phyloP scores from a whole-genome alignment of 2,329 filamentous ascomycete species.

The Penicillium sp. region DNA sequence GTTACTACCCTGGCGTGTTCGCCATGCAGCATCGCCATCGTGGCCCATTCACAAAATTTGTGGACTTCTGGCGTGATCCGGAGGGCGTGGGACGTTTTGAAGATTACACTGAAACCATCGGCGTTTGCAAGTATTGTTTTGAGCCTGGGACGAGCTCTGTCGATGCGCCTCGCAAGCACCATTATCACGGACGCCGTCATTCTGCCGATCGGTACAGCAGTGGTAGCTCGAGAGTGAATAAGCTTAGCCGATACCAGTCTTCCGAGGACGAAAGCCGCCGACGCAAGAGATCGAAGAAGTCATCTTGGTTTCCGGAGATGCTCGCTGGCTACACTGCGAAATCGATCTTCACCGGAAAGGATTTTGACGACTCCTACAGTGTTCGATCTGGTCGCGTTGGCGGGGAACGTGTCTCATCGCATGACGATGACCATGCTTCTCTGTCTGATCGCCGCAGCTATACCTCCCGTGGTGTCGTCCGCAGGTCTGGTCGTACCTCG shows the following conservation, averaged over 20 bases:
- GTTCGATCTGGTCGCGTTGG: constrained; percentile 52
- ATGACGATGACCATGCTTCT: constrained; percentile 30
- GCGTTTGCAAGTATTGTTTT: constrained; percentile 64
- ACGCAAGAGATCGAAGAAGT: constrained; percentile 45
- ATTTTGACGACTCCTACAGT: constrained; percentile 61
- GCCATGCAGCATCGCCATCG: constrained; percentile 53
- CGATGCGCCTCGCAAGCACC: constrained; percentile 60
- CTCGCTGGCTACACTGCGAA: no score
- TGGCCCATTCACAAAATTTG: constrained; percentile 55
- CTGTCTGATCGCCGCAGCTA: constrained; percentile 39
- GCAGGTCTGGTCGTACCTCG: constrained; percentile 29
- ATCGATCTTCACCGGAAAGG: constrained; percentile 52
- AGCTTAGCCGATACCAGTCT: constrained; percentile 57
- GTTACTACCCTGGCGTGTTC: constrained; percentile 40
- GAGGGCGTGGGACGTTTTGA: constrained; percentile 65
- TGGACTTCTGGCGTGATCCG: constrained; percentile 62
- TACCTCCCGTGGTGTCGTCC: constrained; percentile 44
- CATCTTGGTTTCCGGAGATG: constrained; percentile 54
- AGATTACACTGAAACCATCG: constrained; percentile 65
- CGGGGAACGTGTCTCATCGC: constrained; percentile 28
- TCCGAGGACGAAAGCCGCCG: constrained; percentile 51
- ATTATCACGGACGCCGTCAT: constrained; percentile 48
- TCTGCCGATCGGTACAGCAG: constrained; percentile 48
- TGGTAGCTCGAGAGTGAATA: constrained; percentile 51
- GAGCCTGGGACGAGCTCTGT: constrained; percentile 56